phyloP scores from a whole-genome alignment of 1,284 basidiomycete species.

The Tylopilus microsporus region DNA sequence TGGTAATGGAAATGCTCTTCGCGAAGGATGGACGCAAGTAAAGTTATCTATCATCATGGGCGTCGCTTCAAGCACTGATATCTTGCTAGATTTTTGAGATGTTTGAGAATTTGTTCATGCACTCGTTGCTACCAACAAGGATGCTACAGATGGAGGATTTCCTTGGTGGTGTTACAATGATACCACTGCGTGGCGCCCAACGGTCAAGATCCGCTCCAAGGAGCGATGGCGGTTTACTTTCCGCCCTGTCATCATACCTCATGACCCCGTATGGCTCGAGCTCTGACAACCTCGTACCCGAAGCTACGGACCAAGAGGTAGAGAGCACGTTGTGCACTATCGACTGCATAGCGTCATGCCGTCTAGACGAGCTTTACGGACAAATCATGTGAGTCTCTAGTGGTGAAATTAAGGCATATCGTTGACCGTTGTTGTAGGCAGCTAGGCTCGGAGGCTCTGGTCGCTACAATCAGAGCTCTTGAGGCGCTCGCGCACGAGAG shows the following conservation, averaged over 20 bases:
- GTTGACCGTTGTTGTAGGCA: constrained; percentile 44
- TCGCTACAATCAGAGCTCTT: constrained; percentile 82
- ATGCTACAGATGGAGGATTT: constrained; percentile 99
- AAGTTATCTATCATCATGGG: constrained; percentile 12
- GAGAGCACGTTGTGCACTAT: constrained; percentile 94
- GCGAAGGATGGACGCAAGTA: constrained; percentile 91
- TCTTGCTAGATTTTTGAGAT: constrained; percentile 85
- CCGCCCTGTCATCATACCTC: constrained; percentile 92
- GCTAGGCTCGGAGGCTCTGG: constrained; percentile 71
- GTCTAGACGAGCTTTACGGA: constrained; percentile 88
- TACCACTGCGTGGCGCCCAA: constrained; percentile 76
- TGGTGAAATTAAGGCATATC: constrained; percentile 1
- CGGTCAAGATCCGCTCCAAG: constrained; percentile 63
- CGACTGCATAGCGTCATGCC: constrained; percentile 92
- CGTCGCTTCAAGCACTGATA: constrained; percentile 4
- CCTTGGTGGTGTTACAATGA: constrained; percentile 81
- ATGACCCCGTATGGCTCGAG: constrained; percentile 86
- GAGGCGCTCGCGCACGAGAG: constrained; percentile 85
- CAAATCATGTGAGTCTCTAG: constrained; percentile 74
- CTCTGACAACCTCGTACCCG: constrained; percentile 69
- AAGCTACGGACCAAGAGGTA: constrained; percentile 82
- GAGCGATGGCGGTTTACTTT: constrained; percentile 85
- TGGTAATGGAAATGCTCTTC: constrained; percentile 90
- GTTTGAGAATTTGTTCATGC: constrained; percentile 93
- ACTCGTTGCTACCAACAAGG: constrained; percentile 81